Base-by-base conservation (phyloP, 441 rosid genomes). In the Flueggea neowawraea region DNA sequence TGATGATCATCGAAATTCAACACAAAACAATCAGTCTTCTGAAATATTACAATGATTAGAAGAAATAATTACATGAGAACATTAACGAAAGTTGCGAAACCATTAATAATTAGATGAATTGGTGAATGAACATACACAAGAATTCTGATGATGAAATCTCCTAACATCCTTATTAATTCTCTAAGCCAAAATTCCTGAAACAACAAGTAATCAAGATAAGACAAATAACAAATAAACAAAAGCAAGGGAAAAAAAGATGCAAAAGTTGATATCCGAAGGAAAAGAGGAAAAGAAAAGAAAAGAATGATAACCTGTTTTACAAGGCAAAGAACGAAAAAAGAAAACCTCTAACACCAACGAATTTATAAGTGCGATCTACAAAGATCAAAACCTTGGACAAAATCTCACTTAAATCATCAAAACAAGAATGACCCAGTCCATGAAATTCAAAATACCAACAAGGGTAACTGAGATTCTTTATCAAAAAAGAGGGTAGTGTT, bases 71-170 rank as follows among this genome's bases (percentile, higher is more conserved):
- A 22, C 28, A 22, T 22, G 1, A 22, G 28, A 22, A 22, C 28
- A 22, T 22, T 22, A 22, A 22, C 28, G 28, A 22, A 22, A 22
- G 28, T 22, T 2, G 2, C 28, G 28, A 22, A 22, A 22, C 28
- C 28, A 22, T 2, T 22, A 22, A 22, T 22, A 22, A 22, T 22
- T 22, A 22, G 28, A 50, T 33, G 0, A 10, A 10, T 48, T 57
- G 1, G 58, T 14, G 61, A 57, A 33, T 54, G 16, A 36, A 67
- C 80, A 14, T 73, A 81, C 94, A 86, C 59, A 28, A 83, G 78
- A 68, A 58, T 48, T 81, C 96, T 73, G 62, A 73, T 77, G 49
- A 88, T 41, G 73, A 88, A 80, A 59, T 73, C 76, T 54, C 86
- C 86, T 51, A 91, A 72, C 97, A 88, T 87, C 62, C 65, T 80